These are phyloP conservation scores for Solanum hybrid DNA, from an alignment of 305 asterid genomes.

Conservation along the genomic window DNA sequence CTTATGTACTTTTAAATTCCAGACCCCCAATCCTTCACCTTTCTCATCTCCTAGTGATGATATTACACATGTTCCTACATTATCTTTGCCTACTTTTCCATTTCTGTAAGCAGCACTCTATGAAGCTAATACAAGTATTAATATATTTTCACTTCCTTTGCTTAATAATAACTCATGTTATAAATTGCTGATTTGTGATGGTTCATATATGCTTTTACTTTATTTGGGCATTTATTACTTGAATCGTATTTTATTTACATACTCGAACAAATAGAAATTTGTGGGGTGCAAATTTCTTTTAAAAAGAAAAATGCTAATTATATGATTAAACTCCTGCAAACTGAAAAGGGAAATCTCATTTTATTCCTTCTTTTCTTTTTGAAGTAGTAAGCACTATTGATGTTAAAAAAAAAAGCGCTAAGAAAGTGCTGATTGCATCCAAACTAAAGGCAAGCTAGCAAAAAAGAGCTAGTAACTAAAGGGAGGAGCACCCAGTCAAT, in stretches of 20 bases:
- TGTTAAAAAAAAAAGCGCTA: neutral
- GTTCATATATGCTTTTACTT: neutral
- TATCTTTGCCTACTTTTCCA: neutral
- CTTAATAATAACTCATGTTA: neutral
- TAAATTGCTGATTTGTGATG: neutral
- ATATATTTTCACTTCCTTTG: neutral
- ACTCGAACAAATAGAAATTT: neutral
- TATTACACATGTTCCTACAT: neutral
- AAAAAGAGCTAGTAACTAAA: neutral
- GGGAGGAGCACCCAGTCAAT: neutral
- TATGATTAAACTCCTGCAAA: neutral
- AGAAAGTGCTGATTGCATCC: neutral
- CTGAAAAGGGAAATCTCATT: neutral
- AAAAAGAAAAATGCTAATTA: neutral
- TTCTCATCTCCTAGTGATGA: neutral
- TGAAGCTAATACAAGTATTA: neutral
- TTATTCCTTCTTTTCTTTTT: neutral
- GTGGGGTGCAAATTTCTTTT: neutral
- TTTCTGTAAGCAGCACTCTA: neutral
- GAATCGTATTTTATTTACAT: neutral
- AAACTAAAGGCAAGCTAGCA: neutral
- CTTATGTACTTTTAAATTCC: neutral
- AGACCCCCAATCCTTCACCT: neutral
- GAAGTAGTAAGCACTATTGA: neutral
- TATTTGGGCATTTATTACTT: neutral